These are phyloP conservation scores for Calonectria hongkongensis DNA, from an alignment of 2,329 filamentous ascomycete genomes.

Conservation along the genomic window DNA sequence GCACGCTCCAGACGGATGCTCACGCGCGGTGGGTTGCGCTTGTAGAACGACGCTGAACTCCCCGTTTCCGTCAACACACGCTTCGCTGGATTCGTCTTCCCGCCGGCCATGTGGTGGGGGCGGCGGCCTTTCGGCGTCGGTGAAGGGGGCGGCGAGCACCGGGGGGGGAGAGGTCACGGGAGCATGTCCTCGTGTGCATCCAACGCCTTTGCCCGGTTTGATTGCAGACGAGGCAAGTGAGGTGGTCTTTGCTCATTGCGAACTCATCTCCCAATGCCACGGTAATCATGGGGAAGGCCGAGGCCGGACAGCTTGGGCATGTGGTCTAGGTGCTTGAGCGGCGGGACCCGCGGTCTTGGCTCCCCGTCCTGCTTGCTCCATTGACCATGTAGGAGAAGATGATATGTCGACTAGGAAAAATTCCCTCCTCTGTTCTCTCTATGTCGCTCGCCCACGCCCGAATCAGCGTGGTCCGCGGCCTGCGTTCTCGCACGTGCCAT, in stretches of 20 bases:
- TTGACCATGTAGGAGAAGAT: slow-evolving; percentile 1
- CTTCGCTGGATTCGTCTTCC: slow-evolving; percentile 19
- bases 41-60: slow-evolving; percentile 5
- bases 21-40: not conserved
- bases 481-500: slow-evolving; percentile 53
- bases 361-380: not conserved
- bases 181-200: slow-evolving; percentile 34
- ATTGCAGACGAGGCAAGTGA: slow-evolving; percentile 7
- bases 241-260: slow-evolving; percentile 20
- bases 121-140: slow-evolving; percentile 29
- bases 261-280: slow-evolving; percentile 11
- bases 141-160: slow-evolving; percentile 35
- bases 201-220: slow-evolving; percentile 11
- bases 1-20: not conserved
- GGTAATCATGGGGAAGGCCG: slow-evolving; percentile 11
- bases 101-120: slow-evolving; percentile 2
- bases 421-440: slow-evolving; percentile 24
- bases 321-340: slow-evolving; percentile 12
- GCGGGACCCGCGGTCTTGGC: slow-evolving; percentile 23
- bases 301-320: not conserved
- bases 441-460: slow-evolving; percentile 7
- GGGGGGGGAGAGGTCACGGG: slow-evolving; percentile 34
- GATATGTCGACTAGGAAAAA: slow-evolving; percentile 17
- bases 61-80: slow-evolving; percentile 25
- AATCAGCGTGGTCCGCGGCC: slow-evolving; percentile 32